Evolutionary conservation across 495 filamentous ascomycete genomes (phyloP), one percentile per base, ranked within the genome.

Genomic region (Neurospora sp.): DNA sequence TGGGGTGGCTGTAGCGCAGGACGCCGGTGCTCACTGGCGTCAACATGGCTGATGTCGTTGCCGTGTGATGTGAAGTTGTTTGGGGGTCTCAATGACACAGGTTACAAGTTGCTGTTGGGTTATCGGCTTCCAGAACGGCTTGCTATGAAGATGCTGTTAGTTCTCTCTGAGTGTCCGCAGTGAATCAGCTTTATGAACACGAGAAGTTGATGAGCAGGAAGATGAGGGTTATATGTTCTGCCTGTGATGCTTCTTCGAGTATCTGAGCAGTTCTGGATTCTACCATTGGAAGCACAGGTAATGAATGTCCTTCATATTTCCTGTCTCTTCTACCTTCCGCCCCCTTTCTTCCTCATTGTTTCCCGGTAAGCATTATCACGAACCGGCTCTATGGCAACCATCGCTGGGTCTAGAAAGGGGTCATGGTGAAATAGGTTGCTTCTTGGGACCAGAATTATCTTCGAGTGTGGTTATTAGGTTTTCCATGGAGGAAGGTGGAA

Each of bases 1-100:
- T 35, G 3, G 79, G 78, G 71, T 77, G 77, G 41, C 22, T 61
- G 53, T 61, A 61, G 12, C 53, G 53, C 53, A 61, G 53, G 22
- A 61, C 14, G 6, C 27, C 53, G 14, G 53, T 61, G 27, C 27
- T 27, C 27, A 35, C 53, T 61, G 53, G 53, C 27, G 53, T 35
- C 20, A 61, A 61, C 53, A 61, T 61, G 53, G 53, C 2, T 4
- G 27, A 5, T 61, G 53, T 35, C 8, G 6, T 17, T 35, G 27
- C 53, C 14, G 22, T 16, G 22, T 8, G 2, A 27, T 61, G 17
- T 53, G 45, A 53, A 12, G 4, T 14, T 53, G 41, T 14, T 17
- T 6, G 41, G 41, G 41, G 41, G 0, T 40, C 3, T 40, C n/a
- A n/a, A n/a, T n/a, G 40, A 40, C 5, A 39, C 42, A 45, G 42